These are phyloP conservation scores for Bisporella sp. DNA, from an alignment of 2,329 filamentous ascomycete species.

Conservation along the genomic window DNA sequence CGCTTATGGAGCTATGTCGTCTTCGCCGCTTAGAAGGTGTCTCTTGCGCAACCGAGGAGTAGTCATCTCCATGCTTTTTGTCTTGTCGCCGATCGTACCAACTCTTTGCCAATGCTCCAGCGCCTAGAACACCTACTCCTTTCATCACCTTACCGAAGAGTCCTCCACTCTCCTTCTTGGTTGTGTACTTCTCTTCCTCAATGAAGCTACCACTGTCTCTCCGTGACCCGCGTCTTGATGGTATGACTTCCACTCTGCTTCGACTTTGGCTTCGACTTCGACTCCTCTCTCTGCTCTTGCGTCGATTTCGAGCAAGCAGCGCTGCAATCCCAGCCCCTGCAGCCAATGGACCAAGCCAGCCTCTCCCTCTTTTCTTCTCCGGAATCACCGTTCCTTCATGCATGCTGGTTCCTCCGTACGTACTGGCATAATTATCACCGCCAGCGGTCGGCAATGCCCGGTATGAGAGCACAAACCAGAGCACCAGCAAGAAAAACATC, in stretches of 20 bases:
- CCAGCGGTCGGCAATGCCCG: slow-evolving; percentile 45
- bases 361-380: slow-evolving; percentile 36
- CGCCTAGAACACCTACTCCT: slow-evolving; percentile 55
- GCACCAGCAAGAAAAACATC: slow-evolving; percentile 62
- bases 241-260: slow-evolving; percentile 39
- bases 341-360: slow-evolving; percentile 45
- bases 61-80: slow-evolving; percentile 43
- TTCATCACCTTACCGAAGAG: slow-evolving; percentile 55
- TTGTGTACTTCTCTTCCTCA: slow-evolving; percentile 55
- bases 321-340: slow-evolving; percentile 51
- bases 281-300: slow-evolving; percentile 15
- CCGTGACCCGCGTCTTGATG: slow-evolving; percentile 38
- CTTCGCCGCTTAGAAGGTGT: slow-evolving; percentile 45
- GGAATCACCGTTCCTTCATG: slow-evolving; percentile 41
- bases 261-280: slow-evolving; percentile 9
- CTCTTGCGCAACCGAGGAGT: slow-evolving; percentile 55
- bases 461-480: slow-evolving; percentile 78
- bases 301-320: slow-evolving; percentile 36
- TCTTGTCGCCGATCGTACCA: slow-evolving; percentile 47
- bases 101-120: slow-evolving; percentile 52
- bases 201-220: slow-evolving; percentile 45
- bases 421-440: slow-evolving; percentile 26
- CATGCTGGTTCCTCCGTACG: slow-evolving; percentile 8
- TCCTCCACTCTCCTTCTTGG: slow-evolving; percentile 39
- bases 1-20: slow-evolving; percentile 36